Conservation (phyloP, 345 rosid species). For the Gossypium raimondii region DNA sequence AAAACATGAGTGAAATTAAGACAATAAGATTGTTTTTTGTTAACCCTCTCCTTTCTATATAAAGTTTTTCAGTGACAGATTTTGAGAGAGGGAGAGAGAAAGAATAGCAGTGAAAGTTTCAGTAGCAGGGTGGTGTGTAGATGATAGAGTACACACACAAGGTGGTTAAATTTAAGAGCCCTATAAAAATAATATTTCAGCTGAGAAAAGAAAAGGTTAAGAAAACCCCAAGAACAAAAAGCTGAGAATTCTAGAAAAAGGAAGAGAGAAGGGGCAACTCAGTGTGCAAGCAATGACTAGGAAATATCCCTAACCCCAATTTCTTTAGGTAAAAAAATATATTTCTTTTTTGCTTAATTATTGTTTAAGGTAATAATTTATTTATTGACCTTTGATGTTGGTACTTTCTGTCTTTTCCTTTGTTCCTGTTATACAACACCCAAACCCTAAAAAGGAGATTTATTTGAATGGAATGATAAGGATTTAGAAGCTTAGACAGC, state of each 20-base stretch:
- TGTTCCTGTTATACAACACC: slow-evolving; percentile 53
- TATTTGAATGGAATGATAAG: slow-evolving; percentile 37
- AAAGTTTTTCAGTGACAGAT: slow-evolving; percentile 14
- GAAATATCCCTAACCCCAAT: slow-evolving; percentile 23
- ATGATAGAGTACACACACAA: too few species aligned
- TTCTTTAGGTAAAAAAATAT: slow-evolving; percentile 9
- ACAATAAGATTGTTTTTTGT: slow-evolving; percentile 23
- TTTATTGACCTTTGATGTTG: slow-evolving; percentile 31
- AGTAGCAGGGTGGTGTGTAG: slow-evolving; percentile 41
- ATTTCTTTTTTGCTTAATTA: neutral
- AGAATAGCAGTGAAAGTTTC: slow-evolving; percentile 16
- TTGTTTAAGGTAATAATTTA: slow-evolving; percentile 17
- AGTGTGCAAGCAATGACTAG: slow-evolving; percentile 17
- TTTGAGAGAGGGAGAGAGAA: slow-evolving; percentile 7
- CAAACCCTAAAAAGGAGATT: slow-evolving; percentile 47
- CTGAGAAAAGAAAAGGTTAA: slow-evolving; percentile 1
- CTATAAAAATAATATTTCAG: slow-evolving; percentile 8
- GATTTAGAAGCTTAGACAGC: slow-evolving; percentile 27
- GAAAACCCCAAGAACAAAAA: slow-evolving; percentile 23
- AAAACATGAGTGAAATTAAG: slow-evolving; percentile 26
- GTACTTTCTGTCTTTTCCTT: slow-evolving; percentile 45
- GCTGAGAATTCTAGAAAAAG: slow-evolving; percentile 22
- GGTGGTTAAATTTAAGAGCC: too few species aligned
- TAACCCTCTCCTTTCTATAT: slow-evolving; percentile 30
- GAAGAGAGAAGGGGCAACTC: slow-evolving; percentile 5